phyloP scores from a whole-genome alignment of 192 early-diverging fungal species.

The Nowakowskiella sp. region DNA sequence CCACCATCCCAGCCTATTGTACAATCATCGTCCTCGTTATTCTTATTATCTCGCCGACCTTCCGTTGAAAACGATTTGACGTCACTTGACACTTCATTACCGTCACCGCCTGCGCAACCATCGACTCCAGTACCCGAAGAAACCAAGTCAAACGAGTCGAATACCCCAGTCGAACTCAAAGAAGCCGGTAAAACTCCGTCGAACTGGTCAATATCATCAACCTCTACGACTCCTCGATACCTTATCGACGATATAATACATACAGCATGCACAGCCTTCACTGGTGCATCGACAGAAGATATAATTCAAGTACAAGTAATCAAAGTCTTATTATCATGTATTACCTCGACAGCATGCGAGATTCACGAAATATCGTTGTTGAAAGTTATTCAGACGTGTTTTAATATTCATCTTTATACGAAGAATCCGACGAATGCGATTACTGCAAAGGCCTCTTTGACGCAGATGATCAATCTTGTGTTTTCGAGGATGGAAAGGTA shows the following conservation, averaged over 20 bases:
- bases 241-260: slow-evolving; percentile 57
- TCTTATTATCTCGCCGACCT: slow-evolving; percentile 6
- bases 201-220: slow-evolving; percentile 9
- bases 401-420: slow-evolving; percentile 40
- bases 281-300: slow-evolving; percentile 29
- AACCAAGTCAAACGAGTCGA: neutral
- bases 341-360: slow-evolving; percentile 41
- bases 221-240: slow-evolving; percentile 12
- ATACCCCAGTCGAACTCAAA: slow-evolving; percentile 14
- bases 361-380: slow-evolving; percentile 43
- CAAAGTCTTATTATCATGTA: slow-evolving; percentile 45
- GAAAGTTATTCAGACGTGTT: slow-evolving; percentile 41
- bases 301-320: slow-evolving; percentile 48
- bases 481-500: slow-evolving; percentile 53
- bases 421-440: slow-evolving; percentile 28
- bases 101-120: slow-evolving; percentile 3
- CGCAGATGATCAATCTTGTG: slow-evolving; percentile 50
- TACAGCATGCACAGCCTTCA: slow-evolving; percentile 36
- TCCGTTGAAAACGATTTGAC: neutral
- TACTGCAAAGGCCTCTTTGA: slow-evolving; percentile 49
- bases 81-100: slow-evolving; percentile 3
- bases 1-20: neutral
- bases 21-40: neutral
- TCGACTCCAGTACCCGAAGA: neutral
- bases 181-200: no score